Base-by-base conservation (phyloP, 176 grass and related monocot species). In the Triticum dicoccoides region DNA sequence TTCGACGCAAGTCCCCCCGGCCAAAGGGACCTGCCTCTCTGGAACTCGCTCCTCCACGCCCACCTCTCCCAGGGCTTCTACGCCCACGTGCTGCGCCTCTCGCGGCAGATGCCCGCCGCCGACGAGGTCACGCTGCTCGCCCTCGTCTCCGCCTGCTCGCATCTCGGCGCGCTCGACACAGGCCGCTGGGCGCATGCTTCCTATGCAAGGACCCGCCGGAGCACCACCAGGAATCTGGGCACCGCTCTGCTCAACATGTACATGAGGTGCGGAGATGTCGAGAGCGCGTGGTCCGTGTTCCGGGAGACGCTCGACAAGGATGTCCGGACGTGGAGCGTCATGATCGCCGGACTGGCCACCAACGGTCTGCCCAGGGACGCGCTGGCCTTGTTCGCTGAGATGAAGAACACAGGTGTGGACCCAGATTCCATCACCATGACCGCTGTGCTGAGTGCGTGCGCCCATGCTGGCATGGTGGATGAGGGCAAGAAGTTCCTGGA, bases 201-300 rank as follows among this genome's bases (percentile, higher is more conserved):
- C 78, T 17, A 82, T 24, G 70, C 61, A 52, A 72, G 83, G 33
- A 81, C 30, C 58, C 59, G 17, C 25, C 64, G 80, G 34, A 62
- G 10, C 1, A 76, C 84, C 65, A 86, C 88, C 7, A 32, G 30
- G 39, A 86, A 82, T 38, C 88, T 90, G 0, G 83, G 54, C 56
- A 90, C 88, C 10, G 83, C 83, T n/a, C 83, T 90, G 35, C 38
- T 90, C 69, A 90, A 90, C 83, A 90, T 90, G 88, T 90, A 90
- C 47, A 74, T 85, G 41, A 90, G 79, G 79, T 90, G 83, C 24
- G 83, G 88, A 12, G 88, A 90, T 14, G 65, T 90, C 12, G 69
- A 76, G n/a, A 90, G 70, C 61, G 83, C 88, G 0, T 61, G 78
- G 77, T 61, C 61, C 18, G 47, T 86, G 33, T 90, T 86, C 69